phyloP scores from a whole-genome alignment of 106 monocot genomes.

The Dendrobium nobile region DNA sequence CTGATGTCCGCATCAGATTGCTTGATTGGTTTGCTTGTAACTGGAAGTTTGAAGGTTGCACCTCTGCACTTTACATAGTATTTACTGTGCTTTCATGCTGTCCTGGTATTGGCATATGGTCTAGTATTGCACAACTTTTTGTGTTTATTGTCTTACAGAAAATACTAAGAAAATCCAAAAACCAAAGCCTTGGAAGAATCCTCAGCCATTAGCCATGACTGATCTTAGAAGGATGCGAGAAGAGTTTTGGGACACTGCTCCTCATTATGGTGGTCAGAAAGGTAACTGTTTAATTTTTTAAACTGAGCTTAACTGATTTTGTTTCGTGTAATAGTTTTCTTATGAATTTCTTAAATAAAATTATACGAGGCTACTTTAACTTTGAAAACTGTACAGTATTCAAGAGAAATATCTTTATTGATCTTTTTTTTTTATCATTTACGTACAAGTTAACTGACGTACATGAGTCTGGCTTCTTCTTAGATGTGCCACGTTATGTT shows the following conservation, averaged over 20 bases:
- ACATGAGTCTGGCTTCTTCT: background rate
- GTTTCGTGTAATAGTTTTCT: background rate
- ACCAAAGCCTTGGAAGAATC: conserved; percentile 69
- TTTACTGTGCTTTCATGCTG: background rate
- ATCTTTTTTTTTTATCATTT: too few relatives aligned
- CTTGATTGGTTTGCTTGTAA: background rate
- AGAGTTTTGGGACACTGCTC: conserved; percentile 81
- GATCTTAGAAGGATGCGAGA: conserved; percentile 61
- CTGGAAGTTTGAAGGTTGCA: background rate
- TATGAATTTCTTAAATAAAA: background rate
- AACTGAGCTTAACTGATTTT: background rate
- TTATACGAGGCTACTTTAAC: background rate
- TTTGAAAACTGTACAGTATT: background rate
- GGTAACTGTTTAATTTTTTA: conserved; percentile 16
- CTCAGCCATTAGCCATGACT: conserved; percentile 36
- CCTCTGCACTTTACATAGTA: background rate
- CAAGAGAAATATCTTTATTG: background rate
- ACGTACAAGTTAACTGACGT: too few relatives aligned
- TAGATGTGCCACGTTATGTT: too few relatives aligned
- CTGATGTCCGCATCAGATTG: background rate
- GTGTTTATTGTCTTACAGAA: conserved; percentile 15
- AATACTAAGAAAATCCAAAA: conserved; percentile 50
- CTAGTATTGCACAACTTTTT: background rate
- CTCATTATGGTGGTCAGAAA: conserved; percentile 78
- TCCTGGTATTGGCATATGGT: conserved; percentile 1